Conservation (phyloP, 306 rosid species). For the Acacia crassicarpa region DNA sequence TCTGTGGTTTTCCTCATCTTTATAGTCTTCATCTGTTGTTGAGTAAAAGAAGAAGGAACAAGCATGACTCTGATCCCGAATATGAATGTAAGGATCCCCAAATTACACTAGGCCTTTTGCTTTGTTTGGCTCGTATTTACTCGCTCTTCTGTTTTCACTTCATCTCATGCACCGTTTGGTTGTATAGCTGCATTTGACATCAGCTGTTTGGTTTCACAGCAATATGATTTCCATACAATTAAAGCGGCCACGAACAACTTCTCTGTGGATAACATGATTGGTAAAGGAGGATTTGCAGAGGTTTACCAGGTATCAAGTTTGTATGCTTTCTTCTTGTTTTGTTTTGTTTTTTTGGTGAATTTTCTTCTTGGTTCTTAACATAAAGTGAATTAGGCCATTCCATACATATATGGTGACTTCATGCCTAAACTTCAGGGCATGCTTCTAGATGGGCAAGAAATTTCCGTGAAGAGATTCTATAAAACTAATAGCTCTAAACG, state of each 20-base stretch:
- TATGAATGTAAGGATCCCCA: not conserved
- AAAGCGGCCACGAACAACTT: slow-evolving; percentile 45
- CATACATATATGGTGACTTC: too few relatives aligned
- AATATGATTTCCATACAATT: slow-evolving; percentile 40
- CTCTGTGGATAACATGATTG: slow-evolving; percentile 44
- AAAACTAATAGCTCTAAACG: too few relatives aligned
- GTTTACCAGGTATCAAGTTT: slow-evolving; percentile 48
- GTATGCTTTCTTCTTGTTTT: not conserved
- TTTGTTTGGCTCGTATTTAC: not conserved
- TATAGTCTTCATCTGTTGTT: too few relatives aligned
- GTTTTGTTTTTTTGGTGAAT: too few relatives aligned
- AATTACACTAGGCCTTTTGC: not conserved
- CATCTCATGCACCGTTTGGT: slow-evolving; percentile 9
- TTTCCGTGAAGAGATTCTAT: too few relatives aligned
- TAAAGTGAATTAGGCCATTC: too few relatives aligned
- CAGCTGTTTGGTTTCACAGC: slow-evolving; percentile 32
- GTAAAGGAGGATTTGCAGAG: slow-evolving; percentile 54
- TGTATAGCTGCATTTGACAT: not conserved
- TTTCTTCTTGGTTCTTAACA: too few relatives aligned
- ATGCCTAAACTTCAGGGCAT: too few relatives aligned
- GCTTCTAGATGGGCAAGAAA: too few relatives aligned
- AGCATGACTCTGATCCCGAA: too few relatives aligned
- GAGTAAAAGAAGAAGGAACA: too few relatives aligned
- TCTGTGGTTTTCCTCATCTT: too few relatives aligned
- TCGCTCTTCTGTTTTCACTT: not conserved